These are phyloP conservation scores for Phyllosticta citriasiana DNA, from an alignment of 2,329 filamentous ascomycete genomes.

Conservation along the genomic window DNA sequence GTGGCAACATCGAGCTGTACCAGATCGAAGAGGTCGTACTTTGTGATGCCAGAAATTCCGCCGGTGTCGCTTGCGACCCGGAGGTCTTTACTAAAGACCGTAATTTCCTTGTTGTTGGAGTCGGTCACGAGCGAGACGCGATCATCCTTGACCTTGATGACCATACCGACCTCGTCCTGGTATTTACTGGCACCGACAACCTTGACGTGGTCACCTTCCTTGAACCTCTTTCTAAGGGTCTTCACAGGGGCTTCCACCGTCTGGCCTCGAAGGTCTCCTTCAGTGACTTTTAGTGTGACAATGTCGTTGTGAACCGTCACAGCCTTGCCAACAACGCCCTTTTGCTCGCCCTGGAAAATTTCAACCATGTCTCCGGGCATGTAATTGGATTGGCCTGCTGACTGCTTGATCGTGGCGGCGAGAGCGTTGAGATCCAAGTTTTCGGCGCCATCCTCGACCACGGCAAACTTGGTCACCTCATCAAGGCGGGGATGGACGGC, in stretches of 20 bases:
- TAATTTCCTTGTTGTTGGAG: constrained; percentile 86
- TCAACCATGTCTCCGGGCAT: constrained; percentile 93
- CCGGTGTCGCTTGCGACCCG: constrained; percentile 88
- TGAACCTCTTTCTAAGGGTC: constrained; percentile 85
- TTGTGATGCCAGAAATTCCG: constrained; percentile 71
- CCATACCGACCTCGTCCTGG: constrained; percentile 91
- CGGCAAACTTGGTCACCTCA: constrained; percentile 90
- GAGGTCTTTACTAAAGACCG: constrained; percentile 94
- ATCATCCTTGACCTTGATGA: constrained; percentile 87
- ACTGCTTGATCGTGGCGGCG: constrained; percentile 79
- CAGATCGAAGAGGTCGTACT: constrained; percentile 86
- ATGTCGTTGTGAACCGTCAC: constrained; percentile 84
- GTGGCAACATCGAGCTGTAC: constrained; percentile 89
- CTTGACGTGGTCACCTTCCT: constrained; percentile 92
- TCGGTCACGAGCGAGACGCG: constrained; percentile 88
- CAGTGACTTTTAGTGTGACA: constrained; percentile 74
- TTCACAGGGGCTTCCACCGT: constrained; percentile 88
- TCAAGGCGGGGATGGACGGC: constrained; percentile 90
- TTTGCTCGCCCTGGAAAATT: constrained; percentile 91
- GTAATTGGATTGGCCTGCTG: constrained; percentile 71
- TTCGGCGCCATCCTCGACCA: constrained; percentile 84
- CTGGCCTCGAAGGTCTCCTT: constrained; percentile 73
- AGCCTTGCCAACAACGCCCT: constrained; percentile 77
- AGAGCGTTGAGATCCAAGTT: constrained; percentile 87
- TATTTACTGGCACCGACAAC: constrained; percentile 94